Conservation (phyloP, 2,329 filamentous ascomycete genomes). For the Dryadomyces quercivorus region DNA sequence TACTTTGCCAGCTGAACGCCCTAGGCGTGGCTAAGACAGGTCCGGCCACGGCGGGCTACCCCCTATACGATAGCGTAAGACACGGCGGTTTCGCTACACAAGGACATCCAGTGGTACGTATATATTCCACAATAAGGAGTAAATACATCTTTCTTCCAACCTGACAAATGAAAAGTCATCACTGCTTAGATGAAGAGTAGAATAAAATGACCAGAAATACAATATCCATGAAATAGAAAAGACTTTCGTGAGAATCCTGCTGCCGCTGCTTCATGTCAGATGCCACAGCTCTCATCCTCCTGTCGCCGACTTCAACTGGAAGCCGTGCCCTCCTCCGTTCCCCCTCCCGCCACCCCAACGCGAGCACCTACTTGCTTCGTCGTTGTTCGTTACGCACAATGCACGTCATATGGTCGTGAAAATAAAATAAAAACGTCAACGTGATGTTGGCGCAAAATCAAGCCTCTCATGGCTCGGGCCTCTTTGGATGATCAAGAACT, state of each 20-base stretch:
- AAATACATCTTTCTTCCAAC: background rate
- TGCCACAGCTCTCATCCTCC: background rate
- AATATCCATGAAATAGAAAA: conserved; percentile 2
- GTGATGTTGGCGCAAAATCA: background rate
- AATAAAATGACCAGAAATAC: conserved; percentile 1
- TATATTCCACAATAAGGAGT: too few relatives aligned
- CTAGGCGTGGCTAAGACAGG: too few relatives aligned
- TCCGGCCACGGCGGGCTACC: too few relatives aligned
- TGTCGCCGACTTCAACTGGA: background rate
- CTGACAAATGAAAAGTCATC: background rate
- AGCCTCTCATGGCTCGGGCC: too few relatives aligned
- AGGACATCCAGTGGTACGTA: too few relatives aligned
- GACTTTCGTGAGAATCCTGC: conserved; percentile 2
- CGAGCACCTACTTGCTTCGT: background rate
- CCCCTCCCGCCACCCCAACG: background rate
- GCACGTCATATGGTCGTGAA: conserved; percentile 10
- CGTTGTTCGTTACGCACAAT: conserved; percentile 6
- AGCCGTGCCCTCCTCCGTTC: background rate
- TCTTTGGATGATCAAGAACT: background rate
- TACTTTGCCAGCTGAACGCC: too few relatives aligned
- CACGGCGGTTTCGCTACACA: too few relatives aligned
- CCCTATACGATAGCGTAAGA: too few relatives aligned
- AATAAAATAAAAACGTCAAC: background rate
- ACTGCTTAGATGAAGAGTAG: background rate
- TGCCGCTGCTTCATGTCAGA: background rate